Conservation (phyloP, 1,284 basidiomycete genomes). For the Vanrija pseudolonga region DNA sequence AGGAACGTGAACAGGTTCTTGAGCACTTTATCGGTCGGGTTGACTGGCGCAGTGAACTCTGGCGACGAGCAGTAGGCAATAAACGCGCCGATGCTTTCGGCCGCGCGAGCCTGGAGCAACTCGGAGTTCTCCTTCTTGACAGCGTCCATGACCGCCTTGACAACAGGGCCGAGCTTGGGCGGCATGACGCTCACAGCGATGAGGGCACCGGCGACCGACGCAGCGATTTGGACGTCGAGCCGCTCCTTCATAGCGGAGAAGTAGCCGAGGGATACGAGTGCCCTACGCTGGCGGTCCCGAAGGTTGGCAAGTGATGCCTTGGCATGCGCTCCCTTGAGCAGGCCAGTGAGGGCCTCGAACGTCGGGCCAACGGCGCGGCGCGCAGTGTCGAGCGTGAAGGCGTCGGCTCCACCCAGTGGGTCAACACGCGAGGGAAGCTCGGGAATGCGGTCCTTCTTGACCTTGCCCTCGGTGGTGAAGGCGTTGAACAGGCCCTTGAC, state of each 20-base stretch:
- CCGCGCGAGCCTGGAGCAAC: slow-evolving; percentile 86
- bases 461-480: slow-evolving; percentile 80
- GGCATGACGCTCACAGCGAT: slow-evolving; percentile 80
- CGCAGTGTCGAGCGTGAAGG: slow-evolving; percentile 79
- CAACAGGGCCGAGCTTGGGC: slow-evolving; percentile 91
- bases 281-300: slow-evolving; percentile 69
- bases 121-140: slow-evolving; percentile 93
- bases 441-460: slow-evolving; percentile 75
- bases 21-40: slow-evolving; percentile 86
- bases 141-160: slow-evolving; percentile 96
- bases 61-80: slow-evolving; percentile 76
- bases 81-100: slow-evolving; percentile 79
- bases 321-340: slow-evolving; percentile 62
- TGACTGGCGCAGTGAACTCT: slow-evolving; percentile 55
- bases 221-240: slow-evolving; percentile 81
- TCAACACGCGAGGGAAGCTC: slow-evolving; percentile 74
- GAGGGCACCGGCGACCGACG: slow-evolving; percentile 85
- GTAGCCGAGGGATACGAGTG: slow-evolving; percentile 72
- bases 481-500: slow-evolving; percentile 73
- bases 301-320: slow-evolving; percentile 73
- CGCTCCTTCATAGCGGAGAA: slow-evolving; percentile 80
- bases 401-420: slow-evolving; percentile 57
- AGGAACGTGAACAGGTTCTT: slow-evolving; percentile 97
- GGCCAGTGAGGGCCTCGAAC: slow-evolving; percentile 61
- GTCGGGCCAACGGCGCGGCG: slow-evolving; percentile 66